Evolutionary conservation across 148 eudicot genomes (phyloP), one percentile per base, ranked within the genome.

Genomic region (Rhododendron williamsianum): DNA sequence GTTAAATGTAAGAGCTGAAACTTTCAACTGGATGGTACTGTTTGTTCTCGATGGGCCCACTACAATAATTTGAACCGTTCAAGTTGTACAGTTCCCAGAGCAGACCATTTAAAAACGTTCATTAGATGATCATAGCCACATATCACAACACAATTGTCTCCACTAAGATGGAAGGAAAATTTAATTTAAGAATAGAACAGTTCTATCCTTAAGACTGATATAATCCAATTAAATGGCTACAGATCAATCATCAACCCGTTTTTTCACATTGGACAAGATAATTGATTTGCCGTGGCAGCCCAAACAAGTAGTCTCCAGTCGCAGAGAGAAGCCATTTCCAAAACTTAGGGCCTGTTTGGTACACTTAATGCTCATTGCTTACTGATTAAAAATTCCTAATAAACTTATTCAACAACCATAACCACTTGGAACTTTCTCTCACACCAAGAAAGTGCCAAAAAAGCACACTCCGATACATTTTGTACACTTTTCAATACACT

Each of bases 1-100:
- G 63, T 13, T 3, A 27, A 56, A 80, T 49, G n/a, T 25, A 81
- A 58, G 54, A 19, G 52, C 58, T 21, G 33, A 91, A 95, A 92
- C 92, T 93, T 71, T 92, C 94, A 81, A 94, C 90, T 18, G 97
- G 84, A 52, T 21, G 69, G 27, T 27, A 27, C 35, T 25, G 15
- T 67, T 67, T 67, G 73, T 27, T 3, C 73, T 67, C 15, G 16
- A 25, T 3, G 63, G 21, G 63, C 63, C 63, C 63, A 56, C 23
- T 4, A 56, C 21, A 18, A 56, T 18, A 56, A 56, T 56, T 23
- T 56, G 23, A 56, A 56, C 63, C 21, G 0, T 12, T 27, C 27
- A 9, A 63, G 27, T n/a, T 23, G 11, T n/a, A 63, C 71, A 3
- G 27, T 63, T 9, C 71, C 21, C 30, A 23, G 27, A 21, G 30